phyloP scores from a whole-genome alignment of 306 rosid species.

The Vigna angularis region DNA sequence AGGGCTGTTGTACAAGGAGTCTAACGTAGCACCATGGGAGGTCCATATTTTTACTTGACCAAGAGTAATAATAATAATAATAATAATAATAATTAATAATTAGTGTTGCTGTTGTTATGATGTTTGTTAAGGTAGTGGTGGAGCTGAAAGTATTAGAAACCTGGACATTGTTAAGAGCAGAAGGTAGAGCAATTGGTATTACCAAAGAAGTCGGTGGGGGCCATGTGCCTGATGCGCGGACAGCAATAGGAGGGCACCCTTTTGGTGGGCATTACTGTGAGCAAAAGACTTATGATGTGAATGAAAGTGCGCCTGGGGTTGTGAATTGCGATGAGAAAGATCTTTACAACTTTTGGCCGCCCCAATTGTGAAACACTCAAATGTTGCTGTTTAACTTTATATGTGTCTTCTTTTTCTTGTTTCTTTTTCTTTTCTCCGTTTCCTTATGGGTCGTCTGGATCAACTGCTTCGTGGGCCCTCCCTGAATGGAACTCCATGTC shows the following conservation, averaged over 20 bases:
- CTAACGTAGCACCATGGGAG: slow-evolving; percentile 37
- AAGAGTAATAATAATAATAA: neutral
- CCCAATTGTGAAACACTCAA: slow-evolving; percentile 41
- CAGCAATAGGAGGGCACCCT: slow-evolving; percentile 37
- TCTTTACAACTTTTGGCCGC: slow-evolving; percentile 58
- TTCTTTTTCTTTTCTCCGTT: slow-evolving; percentile 14
- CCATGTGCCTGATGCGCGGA: slow-evolving; percentile 41
- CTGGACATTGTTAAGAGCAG: neutral
- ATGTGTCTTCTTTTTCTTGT: neutral
- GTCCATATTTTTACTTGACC: slow-evolving; percentile 48
- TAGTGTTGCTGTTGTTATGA: neutral
- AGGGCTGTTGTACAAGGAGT: neutral
- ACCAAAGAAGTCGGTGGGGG: slow-evolving; percentile 42
- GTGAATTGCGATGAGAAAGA: slow-evolving; percentile 42
- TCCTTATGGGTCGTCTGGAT: slow-evolving; percentile 47
- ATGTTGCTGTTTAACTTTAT: slow-evolving; percentile 13
- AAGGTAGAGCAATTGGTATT: slow-evolving; percentile 19
- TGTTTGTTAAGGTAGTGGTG: neutral
- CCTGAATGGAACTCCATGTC: slow-evolving; percentile 19
- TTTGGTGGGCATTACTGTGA: slow-evolving; percentile 30
- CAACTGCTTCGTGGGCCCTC: slow-evolving; percentile 53
- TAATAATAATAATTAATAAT: no score
- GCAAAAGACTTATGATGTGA: slow-evolving; percentile 17
- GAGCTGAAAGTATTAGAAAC: slow-evolving; percentile 1
- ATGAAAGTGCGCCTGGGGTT: slow-evolving; percentile 44